Base-by-base conservation (phyloP, 192 early-diverging fungal species). In the Podochytrium sp. region DNA sequence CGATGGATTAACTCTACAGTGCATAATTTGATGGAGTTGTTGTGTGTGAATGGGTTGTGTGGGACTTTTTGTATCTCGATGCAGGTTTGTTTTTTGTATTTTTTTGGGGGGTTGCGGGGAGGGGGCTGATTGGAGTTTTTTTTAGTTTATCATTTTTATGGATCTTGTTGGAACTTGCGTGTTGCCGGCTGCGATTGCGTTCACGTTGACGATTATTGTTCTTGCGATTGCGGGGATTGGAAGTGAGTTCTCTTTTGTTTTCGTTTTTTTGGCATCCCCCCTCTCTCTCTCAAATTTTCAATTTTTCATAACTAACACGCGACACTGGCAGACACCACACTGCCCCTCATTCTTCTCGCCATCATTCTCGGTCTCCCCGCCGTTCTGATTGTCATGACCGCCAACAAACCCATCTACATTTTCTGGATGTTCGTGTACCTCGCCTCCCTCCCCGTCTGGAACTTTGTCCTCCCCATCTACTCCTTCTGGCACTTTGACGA, bases 1-100 rank as follows among this genome's bases (percentile, higher is more conserved):
- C 90, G 96, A 34, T 98, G 96, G 96, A 98, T 98, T 79, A 98
- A 98, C 83, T 93, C 92, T 66, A 98, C 96, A 0, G 92, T 98
- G 69, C 96, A 98, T 81, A 98, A 98, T 78, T 81, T 98, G 71
- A 74, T 96, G 53, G 95, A 96, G 78, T 79, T 98, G 60, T 91
- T 98, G 29, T 88, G 90, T 50, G 95, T 98, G 35, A 89, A 91
- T 59, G 94, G 96, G 73, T 84, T 98, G 49, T 98, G 97, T 82
- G 97, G 97, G 32, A 96, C 93, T 1, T 98, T 98, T 81, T 98
- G 97, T 77, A 93, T 98, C 75, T 95, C 94, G 47, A 98, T 89
- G 87, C 96, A 98, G 83, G 83, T 85, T 51, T 70, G 77, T 27
- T 35, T 33, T 25, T 55, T 34, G 10, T 32, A 12, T 3, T 42